Conservation (phyloP, 768 basidiomycete genomes). For the Collybiopsis confluens region DNA sequence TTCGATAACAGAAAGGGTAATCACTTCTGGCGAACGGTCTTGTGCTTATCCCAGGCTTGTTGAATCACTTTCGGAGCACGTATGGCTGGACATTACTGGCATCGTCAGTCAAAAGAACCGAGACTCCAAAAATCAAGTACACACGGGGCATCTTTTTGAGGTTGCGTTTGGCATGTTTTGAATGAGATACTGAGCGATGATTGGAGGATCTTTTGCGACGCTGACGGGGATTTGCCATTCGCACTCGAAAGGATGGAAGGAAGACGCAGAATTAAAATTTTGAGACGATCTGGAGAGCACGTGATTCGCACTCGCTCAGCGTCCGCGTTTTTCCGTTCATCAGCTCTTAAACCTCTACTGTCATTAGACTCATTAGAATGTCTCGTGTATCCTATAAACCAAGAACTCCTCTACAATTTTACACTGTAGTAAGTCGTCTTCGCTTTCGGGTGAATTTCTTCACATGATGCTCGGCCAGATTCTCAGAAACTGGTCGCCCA, state of each 20-base stretch:
- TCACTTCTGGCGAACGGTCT: slow-evolving; percentile 92
- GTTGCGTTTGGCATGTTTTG: slow-evolving; percentile 68
- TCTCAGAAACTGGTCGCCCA: slow-evolving; percentile 54
- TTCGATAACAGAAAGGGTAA: slow-evolving; percentile 18
- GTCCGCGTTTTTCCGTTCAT: neutral
- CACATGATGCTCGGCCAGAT: slow-evolving; percentile 28
- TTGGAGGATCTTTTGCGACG: slow-evolving; percentile 79
- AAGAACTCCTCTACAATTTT: slow-evolving; percentile 32
- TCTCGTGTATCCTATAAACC: slow-evolving; percentile 36
- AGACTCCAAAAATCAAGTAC: slow-evolving; percentile 18
- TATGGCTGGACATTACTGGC: slow-evolving; percentile 46
- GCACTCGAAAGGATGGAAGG: too few relatives aligned
- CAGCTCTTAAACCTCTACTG: slow-evolving; percentile 9
- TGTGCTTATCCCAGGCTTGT: slow-evolving; percentile 81
- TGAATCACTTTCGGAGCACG: slow-evolving; percentile 78
- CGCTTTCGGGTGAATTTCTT: neutral
- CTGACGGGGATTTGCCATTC: slow-evolving; percentile 94
- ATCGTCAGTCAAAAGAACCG: slow-evolving; percentile 1
- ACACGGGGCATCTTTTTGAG: slow-evolving; percentile 75
- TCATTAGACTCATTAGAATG: slow-evolving; percentile 27
- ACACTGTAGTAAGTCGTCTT: slow-evolving; percentile 31
- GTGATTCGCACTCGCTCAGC: neutral
- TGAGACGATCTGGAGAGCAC: too few relatives aligned
- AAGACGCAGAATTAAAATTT: too few relatives aligned
- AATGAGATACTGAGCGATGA: slow-evolving; percentile 71